phyloP scores from a whole-genome alignment of 805 yeast species.

The Monosporozyma yasuniensis region DNA sequence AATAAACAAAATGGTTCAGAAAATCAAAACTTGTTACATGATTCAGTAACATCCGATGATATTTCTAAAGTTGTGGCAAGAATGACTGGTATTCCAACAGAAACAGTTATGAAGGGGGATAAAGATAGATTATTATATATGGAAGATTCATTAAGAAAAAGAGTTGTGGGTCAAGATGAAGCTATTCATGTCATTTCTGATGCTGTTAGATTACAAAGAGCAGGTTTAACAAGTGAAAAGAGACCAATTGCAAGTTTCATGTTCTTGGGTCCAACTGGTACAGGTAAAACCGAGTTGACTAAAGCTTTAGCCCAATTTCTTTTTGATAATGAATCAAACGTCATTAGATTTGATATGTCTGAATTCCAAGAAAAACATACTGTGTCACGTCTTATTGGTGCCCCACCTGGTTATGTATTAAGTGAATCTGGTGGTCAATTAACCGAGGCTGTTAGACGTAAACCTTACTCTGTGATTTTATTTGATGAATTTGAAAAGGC shows the following conservation, averaged over 20 bases:
- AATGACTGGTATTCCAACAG: conserved; percentile 94
- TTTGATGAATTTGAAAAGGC: conserved; percentile 98
- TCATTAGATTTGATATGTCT: conserved; percentile 92
- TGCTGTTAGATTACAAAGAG: conserved; percentile 92
- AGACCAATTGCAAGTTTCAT: conserved; percentile 94
- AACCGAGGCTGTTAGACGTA: conserved; percentile 91
- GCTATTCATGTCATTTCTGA: conserved; percentile 85
- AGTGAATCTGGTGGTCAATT: conserved; percentile 90
- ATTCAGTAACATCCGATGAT: conserved; percentile 88
- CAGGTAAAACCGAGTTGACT: conserved; percentile 94
- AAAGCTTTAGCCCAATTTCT: conserved; percentile 86
- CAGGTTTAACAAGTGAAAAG: conserved; percentile 89
- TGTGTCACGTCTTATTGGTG: conserved; percentile 84
- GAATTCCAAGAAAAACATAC: conserved; percentile 95
- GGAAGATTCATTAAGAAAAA: conserved; percentile 68
- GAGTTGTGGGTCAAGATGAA: conserved; percentile 93
- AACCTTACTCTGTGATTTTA: conserved; percentile 85
- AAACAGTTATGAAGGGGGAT: conserved; percentile 86
- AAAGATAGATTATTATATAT: conserved; percentile 81
- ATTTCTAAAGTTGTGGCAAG: conserved; percentile 86
- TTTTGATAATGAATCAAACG: conserved; percentile 80
- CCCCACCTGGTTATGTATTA: conserved; percentile 97
- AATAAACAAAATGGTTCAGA: conserved; percentile 31
- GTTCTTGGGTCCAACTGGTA: conserved; percentile 97
- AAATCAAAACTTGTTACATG: conserved; percentile 42